Evolutionary conservation across 2,329 filamentous ascomycete species (phyloP).

Genomic region (Helicocarpus griseus): DNA sequence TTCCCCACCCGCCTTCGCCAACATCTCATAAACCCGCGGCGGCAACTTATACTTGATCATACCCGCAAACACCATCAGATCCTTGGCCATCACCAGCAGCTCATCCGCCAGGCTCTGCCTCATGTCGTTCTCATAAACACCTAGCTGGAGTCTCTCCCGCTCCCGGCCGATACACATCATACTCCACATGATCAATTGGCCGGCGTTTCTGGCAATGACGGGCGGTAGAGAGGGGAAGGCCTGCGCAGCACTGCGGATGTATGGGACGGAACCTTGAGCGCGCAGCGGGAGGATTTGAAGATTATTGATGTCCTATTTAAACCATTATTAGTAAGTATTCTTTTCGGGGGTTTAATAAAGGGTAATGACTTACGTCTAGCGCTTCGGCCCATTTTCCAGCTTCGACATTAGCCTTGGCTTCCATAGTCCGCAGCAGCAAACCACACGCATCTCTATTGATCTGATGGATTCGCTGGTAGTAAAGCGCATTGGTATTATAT

Average conservation of each 20-base stretch:
- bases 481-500: conserved; percentile 53
- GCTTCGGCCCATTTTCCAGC: conserved; percentile 50
- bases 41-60: conserved; percentile 86
- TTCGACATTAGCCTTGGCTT: conserved; percentile 51
- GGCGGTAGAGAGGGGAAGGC: conserved; percentile 70
- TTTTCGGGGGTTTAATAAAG: conserved; percentile 5
- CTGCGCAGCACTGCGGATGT: conserved; percentile 69
- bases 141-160: conserved; percentile 58
- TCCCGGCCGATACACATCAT: conserved; percentile 77
- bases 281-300: conserved; percentile 73
- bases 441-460: conserved; percentile 50
- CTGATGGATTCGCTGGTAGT: conserved; percentile 49
- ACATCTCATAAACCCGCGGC: conserved; percentile 74
- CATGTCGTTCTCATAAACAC: conserved; percentile 55
- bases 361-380: conserved; percentile 49
- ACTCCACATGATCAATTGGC: conserved; percentile 87
- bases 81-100: conserved; percentile 70
- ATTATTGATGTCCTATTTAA: conserved; percentile 55
- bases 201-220: conserved; percentile 78
- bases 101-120: conserved; percentile 50
- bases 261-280: conserved; percentile 62
- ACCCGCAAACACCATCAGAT: conserved; percentile 88
- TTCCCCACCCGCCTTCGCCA: conserved; percentile 72
- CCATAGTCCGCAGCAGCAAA: conserved; percentile 51
- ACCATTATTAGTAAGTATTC: conserved; percentile 16